Conservation (phyloP, 1,284 basidiomycete species). For the Entoloma clypeatum region DNA sequence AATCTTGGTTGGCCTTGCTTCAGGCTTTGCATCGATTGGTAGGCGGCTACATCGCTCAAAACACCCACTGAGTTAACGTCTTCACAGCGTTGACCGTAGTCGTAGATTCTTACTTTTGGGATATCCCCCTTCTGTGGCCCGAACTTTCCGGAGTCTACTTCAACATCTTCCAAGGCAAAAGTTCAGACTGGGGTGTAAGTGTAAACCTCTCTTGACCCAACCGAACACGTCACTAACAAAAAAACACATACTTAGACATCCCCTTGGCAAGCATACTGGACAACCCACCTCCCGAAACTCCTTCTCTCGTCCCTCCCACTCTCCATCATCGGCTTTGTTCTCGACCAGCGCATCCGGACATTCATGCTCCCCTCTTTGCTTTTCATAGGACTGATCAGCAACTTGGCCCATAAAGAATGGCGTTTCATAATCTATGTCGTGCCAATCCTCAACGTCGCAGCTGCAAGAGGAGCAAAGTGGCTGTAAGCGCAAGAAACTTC, state of each 20-base stretch:
- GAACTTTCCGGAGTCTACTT: constrained; percentile 81
- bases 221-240: constrained; percentile 6
- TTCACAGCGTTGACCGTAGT: constrained; percentile 57
- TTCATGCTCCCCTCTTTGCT: constrained; percentile 50
- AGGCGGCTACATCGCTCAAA: constrained; percentile 20
- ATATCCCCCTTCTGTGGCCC: constrained; percentile 73
- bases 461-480: constrained; percentile 59
- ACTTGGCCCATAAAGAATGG: constrained; percentile 91
- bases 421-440: constrained; percentile 89
- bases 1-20: constrained; percentile 50
- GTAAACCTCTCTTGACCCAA: constrained; percentile 6
- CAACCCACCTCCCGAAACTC: constrained; percentile 73
- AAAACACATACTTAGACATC: constrained; percentile 51
- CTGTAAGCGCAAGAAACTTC: constrained; percentile 45
- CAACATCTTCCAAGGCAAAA: constrained; percentile 87
- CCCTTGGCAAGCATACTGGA: constrained; percentile 71
- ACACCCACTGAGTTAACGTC: neutral
- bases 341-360: constrained; percentile 46
- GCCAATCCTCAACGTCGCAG: constrained; percentile 79
- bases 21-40: constrained; percentile 59
- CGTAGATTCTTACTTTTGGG: constrained; percentile 90
- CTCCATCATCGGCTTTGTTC: constrained; percentile 45
- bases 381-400: constrained; percentile 70
- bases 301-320: constrained; percentile 69
- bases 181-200: constrained; percentile 89